phyloP scores from a whole-genome alignment of 345 rosid species.

The Heritiera littoralis region DNA sequence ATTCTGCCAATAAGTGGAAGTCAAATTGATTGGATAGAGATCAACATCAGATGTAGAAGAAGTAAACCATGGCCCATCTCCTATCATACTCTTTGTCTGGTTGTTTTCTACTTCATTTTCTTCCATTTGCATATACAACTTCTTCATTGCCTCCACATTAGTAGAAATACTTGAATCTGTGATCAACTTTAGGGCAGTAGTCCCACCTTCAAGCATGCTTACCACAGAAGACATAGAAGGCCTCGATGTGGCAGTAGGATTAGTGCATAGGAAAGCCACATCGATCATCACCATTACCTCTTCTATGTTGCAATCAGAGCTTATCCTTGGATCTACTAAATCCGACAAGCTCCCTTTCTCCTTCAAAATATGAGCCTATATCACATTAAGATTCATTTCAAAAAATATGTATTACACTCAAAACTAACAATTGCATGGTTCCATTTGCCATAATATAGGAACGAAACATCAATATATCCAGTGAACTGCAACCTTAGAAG shows the following conservation, averaged over 20 bases:
- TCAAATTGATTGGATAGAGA: conserved; percentile 30
- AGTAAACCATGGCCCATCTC: conserved; percentile 6
- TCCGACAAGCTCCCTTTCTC: conserved; percentile 39
- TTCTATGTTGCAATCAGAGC: conserved; percentile 39
- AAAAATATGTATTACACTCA: too few relatives aligned
- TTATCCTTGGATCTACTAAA: conserved; percentile 45
- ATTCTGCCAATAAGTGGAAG: conserved; percentile 17
- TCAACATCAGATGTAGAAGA: conserved; percentile 23
- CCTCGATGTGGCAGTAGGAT: conserved; percentile 39
- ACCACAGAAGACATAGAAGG: conserved; percentile 61
- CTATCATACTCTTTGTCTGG: conserved; percentile 10
- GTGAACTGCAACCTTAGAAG: background rate
- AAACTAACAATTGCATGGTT: background rate
- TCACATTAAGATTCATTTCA: too few relatives aligned
- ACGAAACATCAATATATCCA: background rate
- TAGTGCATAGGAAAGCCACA: conserved; percentile 48
- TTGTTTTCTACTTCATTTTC: background rate
- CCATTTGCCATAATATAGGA: background rate
- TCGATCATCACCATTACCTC: conserved; percentile 47
- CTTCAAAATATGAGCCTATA: conserved; percentile 42
- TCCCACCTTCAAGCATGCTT: conserved; percentile 54
- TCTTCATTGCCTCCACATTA: conserved; percentile 24
- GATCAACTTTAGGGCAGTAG: conserved; percentile 21
- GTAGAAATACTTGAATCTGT: background rate
- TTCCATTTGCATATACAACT: conserved; percentile 10